phyloP scores from a whole-genome alignment of 805 yeast genomes.

The Myxozyma melibiosi region DNA sequence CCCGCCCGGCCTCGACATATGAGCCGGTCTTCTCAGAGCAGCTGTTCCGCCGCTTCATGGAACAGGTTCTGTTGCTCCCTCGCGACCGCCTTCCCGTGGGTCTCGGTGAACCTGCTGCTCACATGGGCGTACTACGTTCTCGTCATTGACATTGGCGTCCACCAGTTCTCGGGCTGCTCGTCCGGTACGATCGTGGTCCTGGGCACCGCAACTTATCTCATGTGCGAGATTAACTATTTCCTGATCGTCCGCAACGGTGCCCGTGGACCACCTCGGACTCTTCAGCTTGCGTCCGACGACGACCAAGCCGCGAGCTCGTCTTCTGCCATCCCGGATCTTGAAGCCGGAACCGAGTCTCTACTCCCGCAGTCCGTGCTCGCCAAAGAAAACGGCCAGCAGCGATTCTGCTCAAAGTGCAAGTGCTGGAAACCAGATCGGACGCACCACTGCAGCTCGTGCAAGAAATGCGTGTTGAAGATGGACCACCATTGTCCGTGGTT shows the following conservation, averaged over 20 bases:
- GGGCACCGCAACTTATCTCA: constrained; percentile 34
- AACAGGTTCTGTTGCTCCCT: constrained; percentile 24
- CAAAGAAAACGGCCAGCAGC: constrained; percentile 46
- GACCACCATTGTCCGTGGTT: constrained; percentile 87
- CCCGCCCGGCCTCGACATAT: not conserved
- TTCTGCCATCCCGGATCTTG: constrained; percentile 32
- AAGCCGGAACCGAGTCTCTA: constrained; percentile 33
- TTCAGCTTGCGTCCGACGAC: not conserved
- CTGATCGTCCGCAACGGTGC: constrained; percentile 39
- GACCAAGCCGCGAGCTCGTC: not conserved
- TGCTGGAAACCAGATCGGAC: constrained; percentile 51
- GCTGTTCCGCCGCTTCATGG: constrained; percentile 10
- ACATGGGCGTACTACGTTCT: constrained; percentile 41
- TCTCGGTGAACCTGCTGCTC: constrained; percentile 37
- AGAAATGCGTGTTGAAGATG: constrained; percentile 52
- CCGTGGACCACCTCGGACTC: constrained; percentile 40
- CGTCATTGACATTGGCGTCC: constrained; percentile 33
- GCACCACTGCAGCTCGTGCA: constrained; percentile 48
- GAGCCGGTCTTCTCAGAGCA: not conserved
- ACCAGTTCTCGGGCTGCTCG: constrained; percentile 16
- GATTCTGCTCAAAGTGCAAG: constrained; percentile 46
- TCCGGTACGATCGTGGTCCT: constrained; percentile 21
- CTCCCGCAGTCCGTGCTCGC: constrained; percentile 44
- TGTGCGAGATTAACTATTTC: constrained; percentile 37
- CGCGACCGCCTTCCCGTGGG: constrained; percentile 40